Evolutionary conservation across 78 protist genomes (phyloP).

Genomic region (Dictyostelium brefeldianum): DNA sequence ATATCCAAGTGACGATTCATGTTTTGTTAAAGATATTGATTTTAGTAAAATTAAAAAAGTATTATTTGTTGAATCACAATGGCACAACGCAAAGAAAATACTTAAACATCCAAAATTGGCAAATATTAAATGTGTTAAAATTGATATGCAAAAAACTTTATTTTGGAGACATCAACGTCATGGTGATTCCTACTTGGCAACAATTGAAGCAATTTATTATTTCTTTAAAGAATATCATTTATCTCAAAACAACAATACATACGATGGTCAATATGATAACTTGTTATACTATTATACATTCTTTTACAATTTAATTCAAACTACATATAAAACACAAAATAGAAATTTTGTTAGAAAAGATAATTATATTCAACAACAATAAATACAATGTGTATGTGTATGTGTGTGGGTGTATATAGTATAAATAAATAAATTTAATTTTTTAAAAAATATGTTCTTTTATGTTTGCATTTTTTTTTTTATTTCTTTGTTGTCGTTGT

Average conservation of each 20-base stretch:
- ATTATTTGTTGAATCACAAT: slow-evolving; percentile 76
- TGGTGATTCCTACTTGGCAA: slow-evolving; percentile 65
- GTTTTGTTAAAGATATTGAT: slow-evolving; percentile 57
- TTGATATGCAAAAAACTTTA: slow-evolving; percentile 63
- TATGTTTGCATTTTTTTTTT: background rate
- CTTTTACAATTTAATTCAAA: slow-evolving; percentile 82
- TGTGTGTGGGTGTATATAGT: too few species aligned
- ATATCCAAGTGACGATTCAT: slow-evolving; percentile 59
- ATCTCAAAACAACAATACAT: slow-evolving; percentile 10
- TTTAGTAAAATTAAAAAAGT: slow-evolving; percentile 48
- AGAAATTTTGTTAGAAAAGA: slow-evolving; percentile 55
- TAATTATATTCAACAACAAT: slow-evolving; percentile 48
- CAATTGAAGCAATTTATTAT: slow-evolving; percentile 85
- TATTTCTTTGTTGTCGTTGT: background rate
- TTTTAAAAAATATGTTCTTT: background rate
- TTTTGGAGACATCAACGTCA: slow-evolving; percentile 84
- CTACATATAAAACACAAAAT: slow-evolving; percentile 37
- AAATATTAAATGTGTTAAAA: slow-evolving; percentile 59
- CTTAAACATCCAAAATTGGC: slow-evolving; percentile 20
- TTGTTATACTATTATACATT: slow-evolving; percentile 66
- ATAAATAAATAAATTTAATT: background rate
- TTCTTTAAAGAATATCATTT: slow-evolving; percentile 76
- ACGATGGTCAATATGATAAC: slow-evolving; percentile 81
- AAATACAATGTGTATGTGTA: background rate
- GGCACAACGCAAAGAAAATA: slow-evolving; percentile 78